A percentile compares a stretch with the other conserved stretches of the same genome.
Evolutionary conservation across 73 alveolate species (phyloP).

Genomic region (Blepharisma japonicum): DNA sequence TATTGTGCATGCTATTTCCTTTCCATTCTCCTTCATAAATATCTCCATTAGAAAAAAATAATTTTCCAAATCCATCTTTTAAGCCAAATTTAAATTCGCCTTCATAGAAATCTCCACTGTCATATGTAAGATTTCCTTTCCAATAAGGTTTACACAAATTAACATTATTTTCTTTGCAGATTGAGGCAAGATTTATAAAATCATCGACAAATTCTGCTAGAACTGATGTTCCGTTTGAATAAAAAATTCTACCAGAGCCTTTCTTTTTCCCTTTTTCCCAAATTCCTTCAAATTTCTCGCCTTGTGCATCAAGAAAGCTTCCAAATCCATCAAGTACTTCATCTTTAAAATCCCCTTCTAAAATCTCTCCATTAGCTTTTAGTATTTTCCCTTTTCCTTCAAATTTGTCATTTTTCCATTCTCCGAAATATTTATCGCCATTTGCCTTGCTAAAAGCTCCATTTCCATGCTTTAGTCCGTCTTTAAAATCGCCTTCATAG

Average conservation of each 20-base stretch:
- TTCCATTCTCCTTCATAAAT: conserved; percentile 48
- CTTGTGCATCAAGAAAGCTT: conserved; percentile 46
- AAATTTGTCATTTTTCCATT: conserved; percentile 38
- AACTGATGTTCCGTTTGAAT: too few species aligned
- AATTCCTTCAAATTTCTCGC: conserved; percentile 67
- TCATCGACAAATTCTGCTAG: too few species aligned
- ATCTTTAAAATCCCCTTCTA: conserved; percentile 46
- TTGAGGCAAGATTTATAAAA: too few species aligned
- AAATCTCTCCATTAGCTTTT: conserved; percentile 42
- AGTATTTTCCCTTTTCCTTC: conserved; percentile 64
- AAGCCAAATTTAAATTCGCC: too few species aligned
- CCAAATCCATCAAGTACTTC: conserved; percentile 59
- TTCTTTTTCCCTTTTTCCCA: conserved; percentile 20
- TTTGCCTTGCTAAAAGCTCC: conserved; percentile 51
- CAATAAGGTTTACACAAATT: too few species aligned
- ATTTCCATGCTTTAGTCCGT: conserved; percentile 59
- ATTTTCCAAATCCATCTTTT: conserved; percentile 31
- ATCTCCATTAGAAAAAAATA: conserved; percentile 42
- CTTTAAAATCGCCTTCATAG: conserved; percentile 43
- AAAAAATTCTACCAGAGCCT: too few species aligned
- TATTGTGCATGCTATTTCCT: conserved; percentile 12
- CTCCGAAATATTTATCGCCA: conserved; percentile 51
- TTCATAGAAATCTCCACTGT: too few species aligned
- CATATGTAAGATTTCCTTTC: too few species aligned
- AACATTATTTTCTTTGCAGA: too few species aligned